Evolutionary conservation across 176 grass and related monocot species (phyloP).

Genomic region (Zea luxurians): DNA sequence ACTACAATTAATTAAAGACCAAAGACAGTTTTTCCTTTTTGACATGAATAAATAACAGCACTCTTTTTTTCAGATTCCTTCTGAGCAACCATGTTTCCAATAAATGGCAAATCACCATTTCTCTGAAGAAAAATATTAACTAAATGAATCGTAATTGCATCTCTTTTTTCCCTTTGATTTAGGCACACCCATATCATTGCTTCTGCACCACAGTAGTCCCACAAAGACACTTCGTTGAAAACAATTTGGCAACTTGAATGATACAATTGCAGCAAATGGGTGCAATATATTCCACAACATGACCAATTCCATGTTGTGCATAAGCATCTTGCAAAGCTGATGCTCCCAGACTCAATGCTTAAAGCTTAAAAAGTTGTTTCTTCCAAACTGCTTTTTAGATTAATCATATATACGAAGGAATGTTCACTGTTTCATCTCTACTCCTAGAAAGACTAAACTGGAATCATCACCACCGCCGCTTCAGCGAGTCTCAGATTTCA

Average conservation of each 20-base stretch:
- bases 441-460: too few relatives aligned
- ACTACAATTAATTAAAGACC: not conserved
- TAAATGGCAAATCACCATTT: not conserved
- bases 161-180: not conserved
- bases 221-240: not conserved
- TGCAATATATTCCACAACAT: not conserved
- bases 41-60: not conserved
- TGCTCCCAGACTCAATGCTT: not conserved
- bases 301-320: conserved; percentile 18
- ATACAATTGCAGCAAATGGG: not conserved
- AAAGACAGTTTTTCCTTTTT: not conserved
- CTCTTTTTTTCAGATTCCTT: not conserved
- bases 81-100: not conserved
- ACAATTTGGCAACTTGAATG: not conserved
- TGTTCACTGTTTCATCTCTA: not conserved
- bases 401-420: not conserved
- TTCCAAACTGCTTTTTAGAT: conserved; percentile 17
- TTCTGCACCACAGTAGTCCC: conserved; percentile 13
- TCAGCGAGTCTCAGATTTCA: too few relatives aligned
- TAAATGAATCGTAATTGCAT: not conserved
- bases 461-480: too few relatives aligned
- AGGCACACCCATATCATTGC: not conserved
- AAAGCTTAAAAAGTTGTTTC: conserved; percentile 9
- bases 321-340: conserved; percentile 24
- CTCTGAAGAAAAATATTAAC: not conserved